Evolutionary conservation across 805 yeast species (phyloP).

Genomic region (Yueomyces sinensis): DNA sequence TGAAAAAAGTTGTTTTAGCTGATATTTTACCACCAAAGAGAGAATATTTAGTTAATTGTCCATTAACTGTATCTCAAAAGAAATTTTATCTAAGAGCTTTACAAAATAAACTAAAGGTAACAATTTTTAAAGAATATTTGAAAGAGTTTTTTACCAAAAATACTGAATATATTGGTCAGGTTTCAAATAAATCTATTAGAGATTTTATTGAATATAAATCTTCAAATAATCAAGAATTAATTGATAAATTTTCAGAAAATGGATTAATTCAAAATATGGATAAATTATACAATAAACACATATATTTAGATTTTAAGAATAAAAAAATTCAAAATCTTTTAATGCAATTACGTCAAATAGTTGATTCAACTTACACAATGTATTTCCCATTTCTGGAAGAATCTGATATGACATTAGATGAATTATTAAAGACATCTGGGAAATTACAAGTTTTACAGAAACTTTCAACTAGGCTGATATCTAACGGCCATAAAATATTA

Average conservation of each 20-base stretch:
- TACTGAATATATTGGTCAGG: conserved; percentile 17
- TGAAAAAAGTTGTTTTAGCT: conserved; percentile 59
- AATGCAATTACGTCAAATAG: conserved; percentile 77
- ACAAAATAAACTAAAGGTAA: conserved; percentile 29
- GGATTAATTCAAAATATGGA: conserved; percentile 14
- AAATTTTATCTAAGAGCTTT: conserved; percentile 45
- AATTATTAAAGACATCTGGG: conserved; percentile 46
- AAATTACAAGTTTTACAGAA: conserved; percentile 62
- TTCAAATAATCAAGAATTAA: conserved; percentile 2
- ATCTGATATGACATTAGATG: conserved; percentile 28
- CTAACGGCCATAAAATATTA: conserved; percentile 50
- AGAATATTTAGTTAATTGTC: conserved; percentile 71
- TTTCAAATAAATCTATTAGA: conserved; percentile 26
- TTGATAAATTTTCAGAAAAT: conserved; percentile 2
- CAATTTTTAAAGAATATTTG: conserved; percentile 34
- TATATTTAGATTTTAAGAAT: conserved; percentile 30
- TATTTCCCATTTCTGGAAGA: conserved; percentile 58
- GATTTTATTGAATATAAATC: conserved; percentile 30
- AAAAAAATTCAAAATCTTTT: conserved; percentile 52
- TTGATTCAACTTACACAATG: conserved; percentile 76
- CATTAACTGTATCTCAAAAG: conserved; percentile 50
- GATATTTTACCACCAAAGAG: conserved; percentile 72
- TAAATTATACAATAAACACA: conserved; percentile 18
- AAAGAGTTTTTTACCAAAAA: conserved; percentile 39
- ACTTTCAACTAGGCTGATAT: conserved; percentile 38